Evolutionary conservation across 805 yeast species (phyloP), one percentile per base, ranked within the genome.

Genomic region (Barnettozyma salicaria): DNA sequence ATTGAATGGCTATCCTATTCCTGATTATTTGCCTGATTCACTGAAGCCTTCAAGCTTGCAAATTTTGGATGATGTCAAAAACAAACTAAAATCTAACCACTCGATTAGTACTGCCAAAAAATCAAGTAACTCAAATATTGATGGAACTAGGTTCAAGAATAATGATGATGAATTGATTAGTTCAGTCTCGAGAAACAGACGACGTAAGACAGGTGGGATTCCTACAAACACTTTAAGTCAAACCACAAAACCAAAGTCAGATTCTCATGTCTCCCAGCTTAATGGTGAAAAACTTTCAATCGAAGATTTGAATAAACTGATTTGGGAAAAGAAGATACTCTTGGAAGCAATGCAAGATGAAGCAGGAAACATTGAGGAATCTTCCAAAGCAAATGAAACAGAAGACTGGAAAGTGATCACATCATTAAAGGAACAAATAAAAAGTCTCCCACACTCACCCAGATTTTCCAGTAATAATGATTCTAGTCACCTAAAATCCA

Each of bases 41-140:
- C 70, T 90, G 45, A 70, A 87, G 25, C 97, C 97, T 6, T 94
- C 96, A 2, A 82, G 95, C 13, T 74, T 83, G 30, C 78, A 77
- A 52, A 73, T 83, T 43, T 65, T 92, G 44, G 82, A 84, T 53
- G 74, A 77, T 37, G 74, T 90, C 56, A 90, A 89, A 59, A 72
- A 76, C 40, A 59, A 60, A 41, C 32, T 65, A 35, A 63, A 45
- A 22, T 17, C 22, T 2, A 48, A 42, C 7, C 13, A 41, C 5
- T 23, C 19, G 18, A 29, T 32, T 4, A 43, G 42, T 27, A n/a
- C 46, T 3, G 35, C 43, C 49, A 49, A 52, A 32, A 49, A 53
- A 28, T 40, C 56, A 39, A 52, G 65, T 22, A 32, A 43, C 27
- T 50, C 58, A 3, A 52, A 40, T 33, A 31, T 51, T 12, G 54